Conservation (phyloP, 805 yeast species). For the Lipomyces sp. region DNA sequence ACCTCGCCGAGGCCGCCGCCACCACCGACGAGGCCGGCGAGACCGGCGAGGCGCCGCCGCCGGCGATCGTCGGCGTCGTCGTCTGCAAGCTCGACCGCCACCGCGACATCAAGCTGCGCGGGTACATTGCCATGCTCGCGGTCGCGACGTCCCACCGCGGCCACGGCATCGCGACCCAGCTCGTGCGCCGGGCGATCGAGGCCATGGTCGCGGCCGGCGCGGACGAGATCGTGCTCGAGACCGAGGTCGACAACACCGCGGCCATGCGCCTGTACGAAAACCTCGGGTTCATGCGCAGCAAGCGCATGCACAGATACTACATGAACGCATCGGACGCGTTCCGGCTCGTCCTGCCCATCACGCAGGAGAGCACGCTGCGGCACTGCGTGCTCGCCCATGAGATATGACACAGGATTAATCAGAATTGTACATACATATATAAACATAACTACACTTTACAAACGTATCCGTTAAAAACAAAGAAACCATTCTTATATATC, state of each 20-base stretch:
- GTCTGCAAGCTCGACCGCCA: conserved; percentile 80
- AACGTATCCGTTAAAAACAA: background rate
- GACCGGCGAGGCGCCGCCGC: conserved; percentile 30
- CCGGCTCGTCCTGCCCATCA: conserved; percentile 76
- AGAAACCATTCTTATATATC: background rate
- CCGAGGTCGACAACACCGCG: conserved; percentile 76
- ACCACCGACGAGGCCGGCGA: conserved; percentile 39
- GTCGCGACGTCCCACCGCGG: conserved; percentile 72
- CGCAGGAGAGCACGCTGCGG: conserved; percentile 54
- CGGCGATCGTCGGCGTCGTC: conserved; percentile 58
- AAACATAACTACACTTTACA: background rate
- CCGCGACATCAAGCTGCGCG: conserved; percentile 68
- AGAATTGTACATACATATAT: background rate
- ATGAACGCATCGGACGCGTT: conserved; percentile 91
- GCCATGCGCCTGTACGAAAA: conserved; percentile 70
- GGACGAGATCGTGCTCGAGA: conserved; percentile 82
- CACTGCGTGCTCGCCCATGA: conserved; percentile 34
- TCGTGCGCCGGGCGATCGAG: conserved; percentile 61
- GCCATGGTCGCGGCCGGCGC: conserved; percentile 62
- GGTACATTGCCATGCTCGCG: conserved; percentile 95
- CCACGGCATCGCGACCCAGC: conserved; percentile 71
- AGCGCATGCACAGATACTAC: conserved; percentile 81
- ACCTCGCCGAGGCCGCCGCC: conserved; percentile 42
- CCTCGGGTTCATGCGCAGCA: conserved; percentile 69
- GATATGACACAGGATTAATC: background rate